Evolutionary conservation across 306 rosid species (phyloP).

Genomic region (Lagenaria siceraria): DNA sequence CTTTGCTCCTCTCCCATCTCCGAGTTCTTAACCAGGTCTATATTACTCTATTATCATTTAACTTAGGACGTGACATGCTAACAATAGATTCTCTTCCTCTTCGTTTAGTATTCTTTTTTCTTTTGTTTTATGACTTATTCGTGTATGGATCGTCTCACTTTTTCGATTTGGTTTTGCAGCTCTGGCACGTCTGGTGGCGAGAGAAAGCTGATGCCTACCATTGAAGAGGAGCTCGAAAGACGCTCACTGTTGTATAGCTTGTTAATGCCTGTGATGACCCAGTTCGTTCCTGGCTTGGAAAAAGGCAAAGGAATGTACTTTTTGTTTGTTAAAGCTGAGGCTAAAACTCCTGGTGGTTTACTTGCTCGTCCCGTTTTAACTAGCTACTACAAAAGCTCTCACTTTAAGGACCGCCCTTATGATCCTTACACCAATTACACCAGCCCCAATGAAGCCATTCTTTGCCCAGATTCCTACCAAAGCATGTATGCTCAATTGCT

Average conservation of each 20-base stretch:
- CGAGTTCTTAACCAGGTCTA: constrained; percentile 30
- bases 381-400: constrained; percentile 13
- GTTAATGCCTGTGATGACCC: constrained; percentile 10
- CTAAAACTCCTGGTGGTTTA: constrained; percentile 10
- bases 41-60: too few species aligned
- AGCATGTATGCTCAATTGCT: constrained; percentile 14
- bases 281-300: constrained; percentile 1
- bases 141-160: neutral
- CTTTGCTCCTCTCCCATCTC: constrained; percentile 41
- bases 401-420: constrained; percentile 7
- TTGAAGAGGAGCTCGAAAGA: neutral
- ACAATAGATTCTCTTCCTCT: too few species aligned
- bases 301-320: constrained; percentile 15
- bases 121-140: too few species aligned
- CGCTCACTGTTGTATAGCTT: constrained; percentile 9
- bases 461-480: constrained; percentile 12
- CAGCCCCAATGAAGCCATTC: constrained; percentile 13
- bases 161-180: neutral
- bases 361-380: constrained; percentile 13
- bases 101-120: too few species aligned
- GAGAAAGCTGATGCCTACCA: constrained; percentile 14
- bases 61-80: too few species aligned
- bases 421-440: constrained; percentile 18
- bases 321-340: constrained; percentile 6
- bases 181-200: constrained; percentile 13